Evolutionary conservation across 768 basidiomycete genomes (phyloP).

Genomic region (Kwoniella dendrophila): DNA sequence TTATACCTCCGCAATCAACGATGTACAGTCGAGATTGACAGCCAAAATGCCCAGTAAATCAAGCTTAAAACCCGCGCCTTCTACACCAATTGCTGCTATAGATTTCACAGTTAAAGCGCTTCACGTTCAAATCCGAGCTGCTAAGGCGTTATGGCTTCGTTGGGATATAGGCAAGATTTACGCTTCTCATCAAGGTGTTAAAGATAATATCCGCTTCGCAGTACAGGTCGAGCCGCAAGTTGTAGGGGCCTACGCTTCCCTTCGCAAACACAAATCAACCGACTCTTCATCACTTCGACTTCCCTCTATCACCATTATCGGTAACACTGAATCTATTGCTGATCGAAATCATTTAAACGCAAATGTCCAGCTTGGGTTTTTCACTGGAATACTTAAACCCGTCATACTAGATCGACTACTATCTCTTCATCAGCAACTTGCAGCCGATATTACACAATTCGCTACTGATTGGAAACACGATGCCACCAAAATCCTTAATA

Average conservation of each 20-base stretch:
- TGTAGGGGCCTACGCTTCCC: slow-evolving; percentile 40
- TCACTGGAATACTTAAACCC: slow-evolving; percentile 50
- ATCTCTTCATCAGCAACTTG: slow-evolving; percentile 44
- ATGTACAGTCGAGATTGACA: background rate
- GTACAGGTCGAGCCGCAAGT: slow-evolving; percentile 35
- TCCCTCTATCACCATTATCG: slow-evolving; percentile 29
- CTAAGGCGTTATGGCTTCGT: slow-evolving; percentile 39
- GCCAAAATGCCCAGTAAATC: slow-evolving; percentile 5
- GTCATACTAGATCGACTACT: slow-evolving; percentile 49
- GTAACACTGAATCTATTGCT: background rate
- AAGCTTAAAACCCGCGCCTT: background rate
- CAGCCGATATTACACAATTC: slow-evolving; percentile 34
- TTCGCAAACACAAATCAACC: slow-evolving; percentile 24
- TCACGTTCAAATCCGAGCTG: slow-evolving; percentile 37
- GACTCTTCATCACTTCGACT: slow-evolving; percentile 37
- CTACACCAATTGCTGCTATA: slow-evolving; percentile 4
- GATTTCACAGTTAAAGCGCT: slow-evolving; percentile 31
- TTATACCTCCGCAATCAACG: slow-evolving; percentile 10
- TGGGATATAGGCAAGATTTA: slow-evolving; percentile 47
- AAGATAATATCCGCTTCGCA: slow-evolving; percentile 26
- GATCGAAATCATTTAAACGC: slow-evolving; percentile 16
- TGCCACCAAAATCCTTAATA: slow-evolving; percentile 8
- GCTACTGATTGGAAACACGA: slow-evolving; percentile 20
- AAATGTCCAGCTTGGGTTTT: slow-evolving; percentile 39
- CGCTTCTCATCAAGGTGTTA: slow-evolving; percentile 15